Evolutionary conservation across 306 rosid genomes (phyloP), one percentile per base, ranked within the genome.

Genomic region (Glycine tomentella): DNA sequence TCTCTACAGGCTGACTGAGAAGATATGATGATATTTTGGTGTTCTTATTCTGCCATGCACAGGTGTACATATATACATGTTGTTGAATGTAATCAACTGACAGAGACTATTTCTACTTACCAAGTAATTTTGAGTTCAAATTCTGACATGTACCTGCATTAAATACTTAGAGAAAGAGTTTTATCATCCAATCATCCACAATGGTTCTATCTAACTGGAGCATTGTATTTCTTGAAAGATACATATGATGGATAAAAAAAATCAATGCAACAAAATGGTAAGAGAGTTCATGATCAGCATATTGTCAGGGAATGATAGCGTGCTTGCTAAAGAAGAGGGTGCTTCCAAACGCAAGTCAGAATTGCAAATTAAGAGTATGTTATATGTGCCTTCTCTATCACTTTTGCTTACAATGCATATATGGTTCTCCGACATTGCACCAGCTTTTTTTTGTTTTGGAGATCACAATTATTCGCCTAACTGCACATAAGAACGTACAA

Each of bases 251-350:
- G 2, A 33, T 33, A 33, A 33, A 34, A 34, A 34, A 34, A 34
- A 34, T n/a, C 44, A 64, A 38, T 65, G 70, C 6, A 38, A 65
- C 51, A 15, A 25, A 74, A 58, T 74, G 40, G 46, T 53, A 17
- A 72, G 76, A 45, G 10, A 11, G 8, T 3, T 33, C 46, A 10
- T 4, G 40, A 36, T 36, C 40, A 36, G 16, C 10, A 3, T 11
- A 34, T 84, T 36, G 87, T 69, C 79, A 84, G 87, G 4, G 44
- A 63, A 84, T 75, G 76, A 80, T 80, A 75, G 79, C 71, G 59
- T 84, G 79, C 84, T 52, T 62, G 65, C 82, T 69, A 84, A 84
- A 80, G 84, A 75, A 80, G 63, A 64, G 34, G 48, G 40, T 58
- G 44, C 52, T 38, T 20, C 78, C 20, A 56, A 74, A 53, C 56